Evolutionary conservation across 805 yeast species (phyloP).

Genomic region (Candida morakotiae): DNA sequence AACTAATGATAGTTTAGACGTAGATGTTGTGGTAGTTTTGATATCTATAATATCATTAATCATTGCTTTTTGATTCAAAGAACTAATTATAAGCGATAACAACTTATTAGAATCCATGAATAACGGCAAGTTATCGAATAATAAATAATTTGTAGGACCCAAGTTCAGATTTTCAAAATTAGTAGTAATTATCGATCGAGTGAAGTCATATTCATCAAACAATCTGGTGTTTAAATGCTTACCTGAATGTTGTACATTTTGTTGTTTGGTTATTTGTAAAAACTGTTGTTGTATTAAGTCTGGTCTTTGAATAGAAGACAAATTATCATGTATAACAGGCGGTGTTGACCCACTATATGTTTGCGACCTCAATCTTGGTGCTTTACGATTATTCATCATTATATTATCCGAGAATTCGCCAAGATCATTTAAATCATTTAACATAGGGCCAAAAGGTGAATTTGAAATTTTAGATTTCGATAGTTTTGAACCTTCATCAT

Average conservation of each 20-base stretch:
- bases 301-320: too few relatives aligned
- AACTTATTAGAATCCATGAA: conserved; percentile 50
- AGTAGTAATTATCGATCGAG: conserved; percentile 59
- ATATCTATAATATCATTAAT: conserved; percentile 16
- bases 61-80: conserved; percentile 13
- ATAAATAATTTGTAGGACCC: conserved; percentile 72
- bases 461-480: conserved; percentile 13
- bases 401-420: conserved; percentile 28
- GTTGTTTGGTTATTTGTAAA: conserved; percentile 6
- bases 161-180: conserved; percentile 65
- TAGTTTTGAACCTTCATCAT: background rate
- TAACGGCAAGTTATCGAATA: conserved; percentile 79
- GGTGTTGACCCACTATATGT: conserved; percentile 37
- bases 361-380: conserved; percentile 35
- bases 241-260: conserved; percentile 12
- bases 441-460: conserved; percentile 20
- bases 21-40: conserved; percentile 15
- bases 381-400: conserved; percentile 18
- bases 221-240: too few relatives aligned
- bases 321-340: too few relatives aligned
- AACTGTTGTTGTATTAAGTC: conserved; percentile 6
- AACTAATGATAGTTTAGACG: conserved; percentile 42
- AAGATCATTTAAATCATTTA: conserved; percentile 22
- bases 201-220: conserved; percentile 59
- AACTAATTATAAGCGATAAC: conserved; percentile 18